These are phyloP conservation scores for Chytriomyces sp. DNA, from an alignment of 192 early-diverging fungal genomes.

Conservation along the genomic window DNA sequence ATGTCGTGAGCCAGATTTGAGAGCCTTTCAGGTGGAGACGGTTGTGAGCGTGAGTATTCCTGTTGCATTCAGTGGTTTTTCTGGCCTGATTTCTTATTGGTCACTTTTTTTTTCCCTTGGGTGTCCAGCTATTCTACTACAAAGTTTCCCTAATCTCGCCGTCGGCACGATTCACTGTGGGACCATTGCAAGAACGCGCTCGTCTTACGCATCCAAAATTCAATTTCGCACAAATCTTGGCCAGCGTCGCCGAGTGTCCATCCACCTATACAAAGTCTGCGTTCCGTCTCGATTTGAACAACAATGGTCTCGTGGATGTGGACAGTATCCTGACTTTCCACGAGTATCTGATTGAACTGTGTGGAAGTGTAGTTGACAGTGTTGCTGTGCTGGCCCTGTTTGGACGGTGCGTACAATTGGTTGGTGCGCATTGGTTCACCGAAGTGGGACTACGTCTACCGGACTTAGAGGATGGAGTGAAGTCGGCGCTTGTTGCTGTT, in stretches of 20 bases:
- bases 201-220: background rate
- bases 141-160: background rate
- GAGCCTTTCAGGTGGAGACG: background rate
- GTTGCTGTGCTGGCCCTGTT: conserved; percentile 18
- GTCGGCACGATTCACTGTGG: background rate
- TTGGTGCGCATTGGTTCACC: conserved; percentile 3
- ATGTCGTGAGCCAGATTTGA: conserved; percentile 11
- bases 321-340: conserved; percentile 9
- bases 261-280: conserved; percentile 8
- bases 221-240: background rate
- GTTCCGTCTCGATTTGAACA: conserved; percentile 22
- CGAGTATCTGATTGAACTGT: conserved; percentile 14
- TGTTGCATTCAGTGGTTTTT: background rate
- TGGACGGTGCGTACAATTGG: conserved; percentile 13
- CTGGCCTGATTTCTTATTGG: background rate
- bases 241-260: background rate
- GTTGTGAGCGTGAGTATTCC: background rate
- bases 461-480: background rate
- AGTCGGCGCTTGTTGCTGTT: background rate
- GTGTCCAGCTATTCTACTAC: background rate
- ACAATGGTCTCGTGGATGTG: background rate
- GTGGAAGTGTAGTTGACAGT: conserved; percentile 26
- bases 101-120: background rate
- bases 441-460: background rate
- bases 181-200: background rate